Evolutionary conservation across 768 basidiomycete species (phyloP), one percentile per base, ranked within the genome.

Genomic region (Macrolepiota albuminosa): DNA sequence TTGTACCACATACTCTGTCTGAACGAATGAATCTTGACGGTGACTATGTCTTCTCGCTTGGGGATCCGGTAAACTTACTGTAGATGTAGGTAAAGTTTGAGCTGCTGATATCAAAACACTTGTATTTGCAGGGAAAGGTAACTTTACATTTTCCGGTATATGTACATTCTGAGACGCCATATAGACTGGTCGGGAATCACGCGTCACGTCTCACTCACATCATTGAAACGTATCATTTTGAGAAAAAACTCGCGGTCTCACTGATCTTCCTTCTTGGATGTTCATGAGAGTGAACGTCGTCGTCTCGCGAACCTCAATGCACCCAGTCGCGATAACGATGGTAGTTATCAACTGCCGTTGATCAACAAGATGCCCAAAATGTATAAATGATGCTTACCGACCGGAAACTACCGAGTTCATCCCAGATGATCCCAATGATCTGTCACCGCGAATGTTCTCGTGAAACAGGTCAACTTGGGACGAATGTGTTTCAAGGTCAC

Each of bases 221-320:
- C 5, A 82, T 88, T 84, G 87, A 86, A 67, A 81, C 83, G 0
- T 88, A 88, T 67, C 82, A 88, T 64, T 76, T 86, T 51, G 78
- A 78, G 31, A 84, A 85, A 68, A 86, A 68, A 86, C 85, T 24
- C 77, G 77, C 29, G 73, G 78, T 40, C 81, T 80, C 10, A 65
- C 77, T 33, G 86, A 88, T 66, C 77, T 89, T 21, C 86, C 88
- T 10, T 72, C 76, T 8, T 88, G 87, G 87, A 76, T 89, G 18
- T 88, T 59, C 79, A 79, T 47, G 83, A 80, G 57, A 75, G 72
- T 45, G 86, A 88, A 65, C 79, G 83, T 46, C 75, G 76, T 59
- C 59, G 54, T 55, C 65, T 62, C 55, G 47, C 36, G 49, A 54
- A 29, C 10, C 26, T 37, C 26, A 40, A 57, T 57, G 26, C 18